Evolutionary conservation across 345 rosid genomes (phyloP).

Genomic region (Firmiana major): DNA sequence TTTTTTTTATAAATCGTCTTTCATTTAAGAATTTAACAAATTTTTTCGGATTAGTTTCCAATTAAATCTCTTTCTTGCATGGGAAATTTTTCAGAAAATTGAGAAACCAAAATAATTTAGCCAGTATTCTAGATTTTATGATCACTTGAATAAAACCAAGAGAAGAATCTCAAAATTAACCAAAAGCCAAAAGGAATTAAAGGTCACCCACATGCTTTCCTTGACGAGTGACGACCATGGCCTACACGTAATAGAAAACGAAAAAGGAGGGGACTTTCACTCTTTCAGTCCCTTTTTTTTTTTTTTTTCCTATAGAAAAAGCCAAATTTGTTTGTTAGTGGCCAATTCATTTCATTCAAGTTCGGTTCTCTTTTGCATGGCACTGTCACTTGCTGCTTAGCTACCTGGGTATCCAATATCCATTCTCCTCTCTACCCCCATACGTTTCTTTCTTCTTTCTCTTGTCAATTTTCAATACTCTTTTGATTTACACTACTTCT

Average conservation of each 20-base stretch:
- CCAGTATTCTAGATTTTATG: too few relatives aligned
- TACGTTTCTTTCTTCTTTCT: neutral
- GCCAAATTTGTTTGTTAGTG: conserved; percentile 11
- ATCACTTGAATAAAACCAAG: too few relatives aligned
- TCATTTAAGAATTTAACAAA: too few relatives aligned
- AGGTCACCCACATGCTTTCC: conserved; percentile 10
- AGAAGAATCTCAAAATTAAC: too few relatives aligned
- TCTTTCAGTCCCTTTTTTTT: neutral
- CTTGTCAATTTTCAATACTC: neutral
- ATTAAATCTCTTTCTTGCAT: neutral
- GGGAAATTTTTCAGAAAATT: too few relatives aligned
- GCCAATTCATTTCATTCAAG: neutral
- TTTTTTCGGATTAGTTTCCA: too few relatives aligned
- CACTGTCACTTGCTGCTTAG: conserved; percentile 23
- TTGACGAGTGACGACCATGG: neutral
- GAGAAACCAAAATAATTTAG: too few relatives aligned
- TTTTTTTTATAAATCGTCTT: too few relatives aligned
- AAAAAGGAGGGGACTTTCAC: neutral
- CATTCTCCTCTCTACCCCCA: neutral
- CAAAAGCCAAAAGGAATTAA: neutral
- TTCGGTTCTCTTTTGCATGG: conserved; percentile 28
- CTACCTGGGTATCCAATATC: neutral
- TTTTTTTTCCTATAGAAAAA: neutral
- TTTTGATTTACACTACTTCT: neutral
- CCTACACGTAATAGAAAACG: neutral